phyloP scores from a whole-genome alignment of 2,329 filamentous ascomycete genomes.

The Mycosphaerella sp. region DNA sequence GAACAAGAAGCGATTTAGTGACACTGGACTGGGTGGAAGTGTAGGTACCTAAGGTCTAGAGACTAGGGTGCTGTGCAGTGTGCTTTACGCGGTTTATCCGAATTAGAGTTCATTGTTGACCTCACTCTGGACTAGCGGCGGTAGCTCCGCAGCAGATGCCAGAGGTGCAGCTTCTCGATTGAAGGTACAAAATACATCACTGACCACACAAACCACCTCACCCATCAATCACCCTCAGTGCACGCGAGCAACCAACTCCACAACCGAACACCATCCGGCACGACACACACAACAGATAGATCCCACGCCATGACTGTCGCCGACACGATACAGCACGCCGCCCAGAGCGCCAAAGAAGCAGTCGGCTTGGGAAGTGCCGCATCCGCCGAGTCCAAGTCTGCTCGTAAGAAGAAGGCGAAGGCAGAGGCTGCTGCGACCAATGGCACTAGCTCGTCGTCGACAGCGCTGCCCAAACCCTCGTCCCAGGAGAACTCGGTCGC shows the following conservation, averaged over 20 bases:
- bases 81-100: too few species aligned
- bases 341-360: constrained; percentile 34
- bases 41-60: too few species aligned
- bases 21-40: too few species aligned
- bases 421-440: constrained; percentile 35
- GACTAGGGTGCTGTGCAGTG: too few species aligned
- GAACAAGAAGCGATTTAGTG: too few species aligned
- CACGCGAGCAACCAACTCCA: not conserved
- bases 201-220: not conserved
- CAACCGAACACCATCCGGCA: not conserved
- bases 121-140: too few species aligned
- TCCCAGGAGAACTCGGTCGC: constrained; percentile 26
- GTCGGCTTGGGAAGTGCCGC: constrained; percentile 52
- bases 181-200: not conserved
- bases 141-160: too few species aligned
- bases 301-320: constrained; percentile 6
- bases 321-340: constrained; percentile 10
- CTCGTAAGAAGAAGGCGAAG: constrained; percentile 44
- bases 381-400: constrained; percentile 44
- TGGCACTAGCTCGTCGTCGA: constrained; percentile 15
- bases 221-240: not conserved
- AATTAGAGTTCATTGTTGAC: too few species aligned
- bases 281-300: not conserved
- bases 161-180: too few species aligned
- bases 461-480: constrained; percentile 19